Evolutionary conservation across 371 early-diverging fungal species (phyloP).

Genomic region (Coemansia sp.): DNA sequence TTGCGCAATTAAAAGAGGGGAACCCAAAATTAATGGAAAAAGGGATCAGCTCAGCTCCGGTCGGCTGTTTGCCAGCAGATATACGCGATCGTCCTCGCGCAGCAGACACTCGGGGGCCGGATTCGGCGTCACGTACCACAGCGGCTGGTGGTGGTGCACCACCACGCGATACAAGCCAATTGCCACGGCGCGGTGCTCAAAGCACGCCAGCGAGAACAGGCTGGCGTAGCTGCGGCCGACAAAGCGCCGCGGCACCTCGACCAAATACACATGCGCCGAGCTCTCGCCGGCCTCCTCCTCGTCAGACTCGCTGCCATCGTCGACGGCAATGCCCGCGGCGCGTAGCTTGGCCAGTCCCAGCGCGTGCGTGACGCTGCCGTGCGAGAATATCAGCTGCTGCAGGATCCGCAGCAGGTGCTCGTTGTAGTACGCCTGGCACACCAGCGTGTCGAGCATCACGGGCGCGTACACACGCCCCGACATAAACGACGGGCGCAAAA

Average conservation of each 20-base stretch:
- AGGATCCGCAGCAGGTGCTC: conserved; percentile 56
- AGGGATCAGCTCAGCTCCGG: conserved; percentile 9
- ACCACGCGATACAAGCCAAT: conserved; percentile 60
- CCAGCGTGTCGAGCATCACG: conserved; percentile 64
- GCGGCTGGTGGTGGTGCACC: conserved; percentile 45
- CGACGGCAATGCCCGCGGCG: conserved; percentile 31
- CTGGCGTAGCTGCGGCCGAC: conserved; percentile 49
- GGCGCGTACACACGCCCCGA: conserved; percentile 63
- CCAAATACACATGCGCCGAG: conserved; percentile 46
- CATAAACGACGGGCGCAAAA: conserved; percentile 62
- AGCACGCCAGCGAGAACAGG: conserved; percentile 51
- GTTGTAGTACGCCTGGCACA: conserved; percentile 66
- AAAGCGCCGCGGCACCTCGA: conserved; percentile 46
- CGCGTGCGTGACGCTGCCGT: conserved; percentile 45
- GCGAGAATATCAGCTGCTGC: conserved; percentile 53
- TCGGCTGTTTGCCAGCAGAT: conserved; percentile 48
- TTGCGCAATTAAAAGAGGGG: too few relatives aligned
- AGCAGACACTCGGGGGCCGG: conserved; percentile 51
- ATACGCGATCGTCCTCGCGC: conserved; percentile 56
- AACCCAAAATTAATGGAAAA: background rate
- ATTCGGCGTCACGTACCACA: conserved; percentile 55
- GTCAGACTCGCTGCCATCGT: background rate
- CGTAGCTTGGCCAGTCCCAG: conserved; percentile 47
- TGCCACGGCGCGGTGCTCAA: conserved; percentile 50
- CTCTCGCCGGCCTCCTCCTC: conserved; percentile 5